Conservation (phyloP, 176 grass and related monocot genomes). For the Secale cereale region DNA sequence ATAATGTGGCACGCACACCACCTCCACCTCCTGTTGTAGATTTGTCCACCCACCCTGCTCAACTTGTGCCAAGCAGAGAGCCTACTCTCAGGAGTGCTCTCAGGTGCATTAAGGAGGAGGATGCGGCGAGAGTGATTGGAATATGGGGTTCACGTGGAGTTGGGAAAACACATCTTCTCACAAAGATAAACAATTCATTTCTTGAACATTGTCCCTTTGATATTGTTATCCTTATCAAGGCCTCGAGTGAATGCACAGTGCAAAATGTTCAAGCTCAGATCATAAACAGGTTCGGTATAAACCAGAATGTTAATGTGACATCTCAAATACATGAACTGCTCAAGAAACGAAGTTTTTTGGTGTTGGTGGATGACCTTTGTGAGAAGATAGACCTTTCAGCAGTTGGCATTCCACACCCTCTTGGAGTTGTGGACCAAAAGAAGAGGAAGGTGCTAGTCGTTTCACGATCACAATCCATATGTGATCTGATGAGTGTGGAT, state of each 20-base stretch:
- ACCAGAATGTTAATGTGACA: neutral
- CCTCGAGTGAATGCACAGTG: neutral
- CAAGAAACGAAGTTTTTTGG: neutral
- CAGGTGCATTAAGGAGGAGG: neutral
- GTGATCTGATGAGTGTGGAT: neutral
- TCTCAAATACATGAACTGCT: neutral
- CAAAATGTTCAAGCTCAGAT: neutral
- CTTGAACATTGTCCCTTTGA: neutral
- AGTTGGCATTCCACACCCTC: neutral
- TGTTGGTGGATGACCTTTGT: neutral
- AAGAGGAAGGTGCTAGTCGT: neutral
- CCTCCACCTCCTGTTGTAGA: neutral
- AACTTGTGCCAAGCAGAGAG: neutral
- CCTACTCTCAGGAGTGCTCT: neutral
- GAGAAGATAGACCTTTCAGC: neutral
- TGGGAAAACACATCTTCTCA: neutral
- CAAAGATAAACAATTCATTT: neutral
- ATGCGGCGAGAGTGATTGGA: neutral
- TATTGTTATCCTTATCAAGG: neutral
- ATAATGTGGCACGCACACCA: neutral
- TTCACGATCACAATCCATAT: constrained; percentile 7
- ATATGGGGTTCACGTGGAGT: neutral
- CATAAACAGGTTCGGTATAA: neutral
- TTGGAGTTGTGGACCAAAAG: neutral
- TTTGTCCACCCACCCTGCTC: neutral